Evolutionary conservation across 2,329 filamentous ascomycete species (phyloP).

Genomic region (Meredithiella fracta): DNA sequence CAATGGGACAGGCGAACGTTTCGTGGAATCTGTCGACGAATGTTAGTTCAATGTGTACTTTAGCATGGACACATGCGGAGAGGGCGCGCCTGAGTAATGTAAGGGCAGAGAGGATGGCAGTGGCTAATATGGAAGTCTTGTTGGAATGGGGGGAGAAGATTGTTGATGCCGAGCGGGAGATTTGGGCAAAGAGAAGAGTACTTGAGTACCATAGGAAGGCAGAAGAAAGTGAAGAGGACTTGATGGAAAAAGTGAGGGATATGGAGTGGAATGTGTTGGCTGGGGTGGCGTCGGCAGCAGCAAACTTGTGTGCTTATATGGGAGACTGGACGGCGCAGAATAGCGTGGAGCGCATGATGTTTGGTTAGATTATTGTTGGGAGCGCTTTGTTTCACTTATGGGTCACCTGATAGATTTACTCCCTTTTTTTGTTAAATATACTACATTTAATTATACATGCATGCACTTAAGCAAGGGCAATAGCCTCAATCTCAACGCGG

Average conservation of each 20-base stretch:
- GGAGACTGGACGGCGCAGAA: conserved; percentile 4
- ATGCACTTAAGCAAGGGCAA: conserved; percentile 45
- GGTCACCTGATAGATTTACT: not conserved
- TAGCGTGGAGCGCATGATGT: conserved; percentile 4
- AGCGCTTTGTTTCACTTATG: not conserved
- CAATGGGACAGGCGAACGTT: conserved; percentile 11
- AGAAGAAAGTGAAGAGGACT: not conserved
- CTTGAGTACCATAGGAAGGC: not conserved
- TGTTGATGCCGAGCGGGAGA: conserved; percentile 17
- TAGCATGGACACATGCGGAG: conserved; percentile 20
- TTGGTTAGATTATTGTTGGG: not conserved
- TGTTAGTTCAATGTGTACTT: conserved; percentile 19
- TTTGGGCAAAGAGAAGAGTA: conserved; percentile 12
- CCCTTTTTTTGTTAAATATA: conserved; percentile 1
- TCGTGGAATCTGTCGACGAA: conserved; percentile 19
- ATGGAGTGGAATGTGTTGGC: conserved; percentile 9
- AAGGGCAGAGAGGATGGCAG: conserved; percentile 19
- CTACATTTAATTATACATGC: conserved; percentile 10
- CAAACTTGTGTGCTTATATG: conserved; percentile 11
- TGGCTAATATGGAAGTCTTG: conserved; percentile 19
- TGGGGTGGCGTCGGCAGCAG: conserved; percentile 10
- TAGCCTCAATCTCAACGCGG: conserved; percentile 78
- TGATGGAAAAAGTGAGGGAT: not conserved
- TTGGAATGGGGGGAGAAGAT: conserved; percentile 18
- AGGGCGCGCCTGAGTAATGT: conserved; percentile 20